These are phyloP conservation scores for Solanum clarkiae DNA, from an alignment of 257 asterid species.

Conservation along the genomic window DNA sequence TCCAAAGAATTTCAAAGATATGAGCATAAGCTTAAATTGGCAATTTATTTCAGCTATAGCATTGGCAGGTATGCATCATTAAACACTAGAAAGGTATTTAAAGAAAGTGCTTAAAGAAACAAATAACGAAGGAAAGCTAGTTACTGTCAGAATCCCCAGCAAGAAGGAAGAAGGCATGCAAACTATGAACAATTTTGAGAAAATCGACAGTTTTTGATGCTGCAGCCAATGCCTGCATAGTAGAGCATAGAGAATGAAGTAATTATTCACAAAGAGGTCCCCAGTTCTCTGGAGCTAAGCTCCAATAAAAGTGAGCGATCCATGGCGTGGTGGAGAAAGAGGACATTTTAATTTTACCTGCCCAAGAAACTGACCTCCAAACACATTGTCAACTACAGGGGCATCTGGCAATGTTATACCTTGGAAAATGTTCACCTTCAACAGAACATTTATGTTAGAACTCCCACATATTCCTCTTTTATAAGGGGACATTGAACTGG, in stretches of 20 bases:
- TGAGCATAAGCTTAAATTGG: not conserved
- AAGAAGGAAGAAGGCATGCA: constrained; percentile 89
- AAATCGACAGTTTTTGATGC: constrained; percentile 92
- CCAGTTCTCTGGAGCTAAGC: not conserved
- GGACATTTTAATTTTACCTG: constrained; percentile 45
- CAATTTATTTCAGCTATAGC: not conserved
- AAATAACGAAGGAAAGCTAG: constrained; percentile 3
- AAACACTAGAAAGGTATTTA: not conserved
- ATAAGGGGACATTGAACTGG: not conserved
- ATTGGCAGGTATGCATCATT: not conserved
- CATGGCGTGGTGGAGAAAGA: not conserved
- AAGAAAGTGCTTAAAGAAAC: not conserved
- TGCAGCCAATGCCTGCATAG: constrained; percentile 94
- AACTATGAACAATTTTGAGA: constrained; percentile 83
- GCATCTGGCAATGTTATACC: constrained; percentile 95
- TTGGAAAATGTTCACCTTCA: constrained; percentile 67
- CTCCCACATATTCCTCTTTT: not conserved
- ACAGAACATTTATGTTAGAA: constrained; percentile 1
- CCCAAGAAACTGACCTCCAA: constrained; percentile 97
- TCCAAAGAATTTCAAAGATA: not conserved
- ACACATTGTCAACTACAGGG: constrained; percentile 78
- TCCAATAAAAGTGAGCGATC: not conserved
- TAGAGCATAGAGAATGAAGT: not conserved
- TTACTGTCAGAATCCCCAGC: constrained; percentile 71
- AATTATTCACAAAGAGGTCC: constrained; percentile 1